A percentile compares a stretch with the other conserved stretches of the same genome.
Evolutionary conservation across 441 rosid genomes (phyloP).

Genomic region (Croton laevigatus): DNA sequence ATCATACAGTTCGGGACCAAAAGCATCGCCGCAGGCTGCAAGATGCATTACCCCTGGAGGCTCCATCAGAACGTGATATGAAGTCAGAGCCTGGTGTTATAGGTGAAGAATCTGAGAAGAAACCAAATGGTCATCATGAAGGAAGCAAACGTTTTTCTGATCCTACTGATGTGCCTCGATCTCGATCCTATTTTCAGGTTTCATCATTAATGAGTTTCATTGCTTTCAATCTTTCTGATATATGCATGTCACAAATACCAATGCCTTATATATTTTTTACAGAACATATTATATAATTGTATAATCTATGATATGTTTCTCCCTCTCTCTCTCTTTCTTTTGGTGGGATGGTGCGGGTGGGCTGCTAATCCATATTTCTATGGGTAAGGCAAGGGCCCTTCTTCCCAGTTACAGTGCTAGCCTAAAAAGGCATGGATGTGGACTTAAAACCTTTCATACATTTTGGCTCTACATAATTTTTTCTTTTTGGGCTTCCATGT

Average conservation of each 20-base stretch:
- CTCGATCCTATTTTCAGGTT: conserved; percentile 73
- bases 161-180: conserved; percentile 47
- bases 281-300: not conserved
- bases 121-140: conserved; percentile 35
- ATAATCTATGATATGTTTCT: not conserved
- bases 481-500: not conserved
- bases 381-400: not conserved
- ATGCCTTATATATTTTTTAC: not conserved
- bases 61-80: conserved; percentile 26
- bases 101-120: conserved; percentile 47
- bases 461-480: not conserved
- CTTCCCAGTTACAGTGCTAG: not conserved
- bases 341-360: no score
- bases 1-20: conserved; percentile 34
- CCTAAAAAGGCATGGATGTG: no score
- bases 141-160: conserved; percentile 38
- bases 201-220: conserved; percentile 8
- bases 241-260: not conserved
- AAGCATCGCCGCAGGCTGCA: conserved; percentile 45
- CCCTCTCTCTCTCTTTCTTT: not conserved
- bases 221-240: conserved; percentile 11
- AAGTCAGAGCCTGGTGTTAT: conserved; percentile 33
- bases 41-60: conserved; percentile 61
- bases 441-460: not conserved
- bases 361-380: not conserved